A percentile compares a stretch with the other conserved stretches of the same genome.
Conservation (phyloP, 176 grass and related monocot genomes). For the Canna indica region DNA sequence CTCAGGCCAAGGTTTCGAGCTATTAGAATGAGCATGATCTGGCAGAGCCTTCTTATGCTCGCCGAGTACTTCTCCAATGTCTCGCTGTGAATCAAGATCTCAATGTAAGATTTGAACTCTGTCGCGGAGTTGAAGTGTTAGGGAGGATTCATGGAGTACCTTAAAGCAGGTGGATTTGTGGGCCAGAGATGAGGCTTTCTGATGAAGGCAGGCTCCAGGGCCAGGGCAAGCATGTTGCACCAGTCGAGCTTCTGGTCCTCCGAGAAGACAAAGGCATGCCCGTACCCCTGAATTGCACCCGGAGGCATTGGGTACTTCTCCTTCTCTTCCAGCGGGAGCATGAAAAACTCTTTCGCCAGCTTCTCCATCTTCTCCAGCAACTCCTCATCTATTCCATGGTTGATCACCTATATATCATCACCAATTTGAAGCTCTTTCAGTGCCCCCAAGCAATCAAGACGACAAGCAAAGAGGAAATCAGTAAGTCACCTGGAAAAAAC, state of each 20-base stretch:
- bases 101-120: too few species aligned
- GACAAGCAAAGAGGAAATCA: not conserved
- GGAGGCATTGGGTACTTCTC: slow-evolving; percentile 69
- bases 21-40: slow-evolving; percentile 31
- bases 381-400: slow-evolving; percentile 49
- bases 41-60: slow-evolving; percentile 46
- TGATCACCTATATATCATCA: slow-evolving; percentile 35
- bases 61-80: slow-evolving; percentile 51
- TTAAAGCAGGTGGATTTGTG: slow-evolving; percentile 35
- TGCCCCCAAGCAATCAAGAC: too few species aligned
- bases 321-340: slow-evolving; percentile 81
- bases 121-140: too few species aligned
- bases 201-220: slow-evolving; percentile 48
- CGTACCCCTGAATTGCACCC: slow-evolving; percentile 72
- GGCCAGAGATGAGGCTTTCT: slow-evolving; percentile 66
- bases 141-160: too few species aligned
- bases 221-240: slow-evolving; percentile 92
- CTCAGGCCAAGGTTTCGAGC: slow-evolving; percentile 42
- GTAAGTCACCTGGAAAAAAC: slow-evolving; percentile 74
- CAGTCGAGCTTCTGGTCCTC: slow-evolving; percentile 92
- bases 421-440: not conserved
- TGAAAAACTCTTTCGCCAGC: slow-evolving; percentile 60
- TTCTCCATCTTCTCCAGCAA: slow-evolving; percentile 61
- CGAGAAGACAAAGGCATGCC: slow-evolving; percentile 85
- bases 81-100: too few species aligned